Conservation (phyloP, 2,329 filamentous ascomycete species). For the Calonectria hongkongensis region DNA sequence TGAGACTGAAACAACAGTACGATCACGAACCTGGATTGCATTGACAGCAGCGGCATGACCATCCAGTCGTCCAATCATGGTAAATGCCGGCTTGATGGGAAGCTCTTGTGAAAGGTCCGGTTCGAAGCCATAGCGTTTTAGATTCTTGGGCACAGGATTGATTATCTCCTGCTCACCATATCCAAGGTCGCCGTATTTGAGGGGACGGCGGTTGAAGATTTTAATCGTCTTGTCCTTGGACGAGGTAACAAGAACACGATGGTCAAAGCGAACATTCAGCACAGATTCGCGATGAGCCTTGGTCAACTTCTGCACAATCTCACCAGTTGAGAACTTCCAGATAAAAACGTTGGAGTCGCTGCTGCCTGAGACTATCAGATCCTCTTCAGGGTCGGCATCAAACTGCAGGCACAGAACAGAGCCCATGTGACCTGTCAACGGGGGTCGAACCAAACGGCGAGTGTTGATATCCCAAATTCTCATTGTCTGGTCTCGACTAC, state of each 20-base stretch:
- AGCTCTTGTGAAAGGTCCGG: conserved; percentile 67
- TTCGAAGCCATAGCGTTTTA: conserved; percentile 74
- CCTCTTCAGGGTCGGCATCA: conserved; percentile 89
- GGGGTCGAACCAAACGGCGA: conserved; percentile 83
- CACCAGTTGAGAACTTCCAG: conserved; percentile 94
- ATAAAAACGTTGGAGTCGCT: conserved; percentile 94
- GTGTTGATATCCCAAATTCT: conserved; percentile 93
- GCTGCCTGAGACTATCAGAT: conserved; percentile 95
- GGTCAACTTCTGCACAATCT: conserved; percentile 84
- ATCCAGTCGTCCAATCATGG: conserved; percentile 84
- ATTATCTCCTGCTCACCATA: conserved; percentile 67
- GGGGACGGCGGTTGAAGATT: conserved; percentile 88
- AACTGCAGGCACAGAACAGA: conserved; percentile 98
- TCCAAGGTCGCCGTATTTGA: conserved; percentile 77
- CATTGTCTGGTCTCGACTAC: conserved; percentile 91
- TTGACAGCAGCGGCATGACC: conserved; percentile 96
- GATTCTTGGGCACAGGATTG: conserved; percentile 70
- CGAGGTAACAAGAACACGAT: conserved; percentile 93
- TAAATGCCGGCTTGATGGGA: conserved; percentile 78
- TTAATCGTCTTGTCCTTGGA: conserved; percentile 99
- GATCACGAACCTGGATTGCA: conserved; percentile 90
- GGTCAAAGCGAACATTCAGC: conserved; percentile 93
- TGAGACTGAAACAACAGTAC: conserved; percentile 94
- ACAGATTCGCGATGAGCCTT: conserved; percentile 93
- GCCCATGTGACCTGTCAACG: conserved; percentile 84